These are phyloP conservation scores for Rhizoctonia solani DNA, from an alignment of 1,284 basidiomycete species.

Conservation along the genomic window DNA sequence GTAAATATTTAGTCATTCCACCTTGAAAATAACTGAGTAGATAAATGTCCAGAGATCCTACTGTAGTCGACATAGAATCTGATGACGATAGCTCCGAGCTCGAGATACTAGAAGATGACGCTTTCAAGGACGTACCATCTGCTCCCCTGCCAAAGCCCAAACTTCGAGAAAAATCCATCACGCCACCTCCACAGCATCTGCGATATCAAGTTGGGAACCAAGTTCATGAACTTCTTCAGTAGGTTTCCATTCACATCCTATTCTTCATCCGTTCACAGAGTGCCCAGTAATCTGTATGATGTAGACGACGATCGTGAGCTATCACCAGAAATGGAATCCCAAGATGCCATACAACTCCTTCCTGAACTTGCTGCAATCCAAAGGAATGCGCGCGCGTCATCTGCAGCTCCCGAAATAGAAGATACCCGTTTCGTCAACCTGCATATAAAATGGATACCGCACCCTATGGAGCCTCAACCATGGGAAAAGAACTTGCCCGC, in stretches of 20 bases:
- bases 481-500: not conserved
- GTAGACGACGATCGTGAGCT: constrained; percentile 22
- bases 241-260: not conserved
- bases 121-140: not conserved
- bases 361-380: constrained; percentile 31
- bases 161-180: constrained; percentile 31
- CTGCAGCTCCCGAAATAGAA: not conserved
- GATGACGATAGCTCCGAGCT: constrained; percentile 26
- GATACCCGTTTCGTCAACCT: constrained; percentile 12
- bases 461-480: constrained; percentile 7
- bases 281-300: constrained; percentile 12
- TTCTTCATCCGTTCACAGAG: not conserved
- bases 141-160: constrained; percentile 22
- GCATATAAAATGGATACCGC: constrained; percentile 25
- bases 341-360: constrained; percentile 22
- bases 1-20: not conserved
- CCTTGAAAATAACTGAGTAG: not conserved
- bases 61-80: not conserved
- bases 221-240: constrained; percentile 18
- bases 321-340: constrained; percentile 17
- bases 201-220: constrained; percentile 14
- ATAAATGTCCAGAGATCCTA: not conserved
- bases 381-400: constrained; percentile 28
- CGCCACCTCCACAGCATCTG: constrained; percentile 21
- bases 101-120: constrained; percentile 27